A percentile compares a stretch with the other conserved stretches of the same genome.
These are phyloP conservation scores for Sporisorium graminicola DNA, from an alignment of 1,284 basidiomycete species.

Conservation along the genomic window DNA sequence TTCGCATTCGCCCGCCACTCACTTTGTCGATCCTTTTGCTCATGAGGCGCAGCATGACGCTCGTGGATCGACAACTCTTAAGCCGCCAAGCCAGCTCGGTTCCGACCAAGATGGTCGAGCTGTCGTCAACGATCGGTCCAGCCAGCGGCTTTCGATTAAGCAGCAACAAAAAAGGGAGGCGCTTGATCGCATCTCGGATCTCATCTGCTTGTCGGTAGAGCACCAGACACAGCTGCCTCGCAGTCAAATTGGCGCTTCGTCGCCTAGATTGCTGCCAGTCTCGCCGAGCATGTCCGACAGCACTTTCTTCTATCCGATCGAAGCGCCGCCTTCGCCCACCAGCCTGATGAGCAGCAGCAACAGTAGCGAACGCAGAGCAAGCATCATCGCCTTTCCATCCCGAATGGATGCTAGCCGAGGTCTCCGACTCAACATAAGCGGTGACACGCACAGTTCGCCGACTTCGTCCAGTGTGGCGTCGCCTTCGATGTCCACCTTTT, in stretches of 20 bases:
- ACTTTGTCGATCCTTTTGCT: slow-evolving; percentile 32
- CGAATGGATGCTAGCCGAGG: neutral
- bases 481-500: slow-evolving; percentile 19
- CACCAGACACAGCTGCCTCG: slow-evolving; percentile 14
- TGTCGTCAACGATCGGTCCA: neutral
- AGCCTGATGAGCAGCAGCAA: slow-evolving; percentile 7
- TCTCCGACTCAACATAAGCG: neutral
- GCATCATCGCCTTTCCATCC: slow-evolving; percentile 20
- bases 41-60: neutral
- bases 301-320: slow-evolving; percentile 29
- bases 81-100: neutral
- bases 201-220: slow-evolving; percentile 34
- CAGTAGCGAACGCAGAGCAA: slow-evolving; percentile 3
- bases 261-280: slow-evolving; percentile 12
- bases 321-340: slow-evolving; percentile 19
- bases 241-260: slow-evolving; percentile 10
- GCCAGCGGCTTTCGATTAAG: slow-evolving; percentile 16
- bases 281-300: slow-evolving; percentile 22
- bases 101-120: neutral
- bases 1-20: neutral
- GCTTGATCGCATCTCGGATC: slow-evolving; percentile 33
- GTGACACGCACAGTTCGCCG: neutral
- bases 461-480: slow-evolving; percentile 4
- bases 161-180: slow-evolving; percentile 33
- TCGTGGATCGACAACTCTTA: neutral